Evolutionary conservation across 441 rosid genomes (phyloP).

Genomic region (Jatropha multifida): DNA sequence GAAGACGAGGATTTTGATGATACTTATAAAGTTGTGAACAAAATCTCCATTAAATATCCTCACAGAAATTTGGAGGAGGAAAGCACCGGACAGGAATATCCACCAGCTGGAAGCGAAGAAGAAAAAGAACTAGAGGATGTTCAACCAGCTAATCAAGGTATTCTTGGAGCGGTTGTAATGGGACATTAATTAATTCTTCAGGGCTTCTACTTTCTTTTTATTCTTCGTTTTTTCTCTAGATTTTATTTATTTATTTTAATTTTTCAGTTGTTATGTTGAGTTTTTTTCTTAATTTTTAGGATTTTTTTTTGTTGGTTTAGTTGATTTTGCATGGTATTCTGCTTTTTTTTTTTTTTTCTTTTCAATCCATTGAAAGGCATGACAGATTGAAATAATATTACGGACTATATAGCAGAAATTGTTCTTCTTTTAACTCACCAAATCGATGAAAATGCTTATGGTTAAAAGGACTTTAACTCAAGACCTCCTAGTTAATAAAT

Average conservation of each 20-base stretch:
- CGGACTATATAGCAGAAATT: too few species aligned
- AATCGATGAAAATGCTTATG: too few species aligned
- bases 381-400: too few species aligned
- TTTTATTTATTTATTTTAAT: not conserved
- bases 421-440: too few species aligned
- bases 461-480: too few species aligned
- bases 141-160: not conserved
- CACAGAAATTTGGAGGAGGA: too few species aligned
- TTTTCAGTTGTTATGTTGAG: not conserved
- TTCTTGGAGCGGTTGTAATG: not conserved
- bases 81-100: too few species aligned
- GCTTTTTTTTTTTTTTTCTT: not conserved
- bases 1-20: constrained; percentile 33
- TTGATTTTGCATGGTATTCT: not conserved
- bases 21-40: constrained; percentile 32
- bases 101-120: not conserved
- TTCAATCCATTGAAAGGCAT: too few species aligned
- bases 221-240: too few species aligned
- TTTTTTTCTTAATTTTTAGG: not conserved
- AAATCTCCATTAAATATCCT: not conserved
- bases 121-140: not conserved
- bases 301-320: not conserved
- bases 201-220: not conserved
- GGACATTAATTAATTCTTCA: constrained; percentile 14
- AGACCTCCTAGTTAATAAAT: too few species aligned